Percentiles rank a stretch among this genome's conserved stretches.
phyloP scores from a whole-genome alignment of 345 rosid species.

The Moricandia moricandioides region DNA sequence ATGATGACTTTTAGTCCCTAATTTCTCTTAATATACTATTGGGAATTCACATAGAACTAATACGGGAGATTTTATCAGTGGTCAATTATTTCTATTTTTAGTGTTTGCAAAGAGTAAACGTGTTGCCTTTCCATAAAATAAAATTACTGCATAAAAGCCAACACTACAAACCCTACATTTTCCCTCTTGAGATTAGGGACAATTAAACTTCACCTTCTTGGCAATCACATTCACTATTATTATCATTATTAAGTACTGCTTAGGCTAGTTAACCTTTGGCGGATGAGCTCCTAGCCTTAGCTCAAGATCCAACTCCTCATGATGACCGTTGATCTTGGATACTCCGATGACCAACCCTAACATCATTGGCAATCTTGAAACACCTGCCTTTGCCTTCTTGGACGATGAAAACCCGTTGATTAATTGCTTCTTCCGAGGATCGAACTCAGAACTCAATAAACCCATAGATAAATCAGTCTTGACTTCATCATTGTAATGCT shows the following conservation, averaged over 20 bases:
- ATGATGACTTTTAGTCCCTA: background rate
- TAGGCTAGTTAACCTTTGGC: slow-evolving; percentile 49
- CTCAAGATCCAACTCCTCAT: slow-evolving; percentile 80
- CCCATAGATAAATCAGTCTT: slow-evolving; percentile 34
- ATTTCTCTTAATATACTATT: background rate
- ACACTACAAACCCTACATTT: slow-evolving; percentile 29
- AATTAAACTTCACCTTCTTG: slow-evolving; percentile 10
- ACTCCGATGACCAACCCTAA: slow-evolving; percentile 40
- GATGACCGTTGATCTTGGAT: slow-evolving; percentile 30
- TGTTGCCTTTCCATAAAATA: background rate
- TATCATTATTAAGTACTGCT: background rate
- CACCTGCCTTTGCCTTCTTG: slow-evolving; percentile 26
- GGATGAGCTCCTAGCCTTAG: slow-evolving; percentile 74
- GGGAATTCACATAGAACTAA: background rate
- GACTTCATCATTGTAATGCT: slow-evolving; percentile 14
- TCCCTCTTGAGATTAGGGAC: slow-evolving; percentile 23
- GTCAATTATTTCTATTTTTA: background rate
- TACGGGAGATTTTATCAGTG: background rate
- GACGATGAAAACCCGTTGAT: slow-evolving; percentile 4
- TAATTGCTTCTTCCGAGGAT: background rate
- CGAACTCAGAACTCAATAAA: slow-evolving; percentile 1
- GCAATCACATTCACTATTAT: slow-evolving; percentile 27
- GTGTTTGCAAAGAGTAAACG: background rate
- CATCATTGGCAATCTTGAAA: slow-evolving; percentile 32
- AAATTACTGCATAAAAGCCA: slow-evolving; percentile 33